Evolutionary conservation across 306 rosid genomes (phyloP).

Genomic region (Pueraria montana): DNA sequence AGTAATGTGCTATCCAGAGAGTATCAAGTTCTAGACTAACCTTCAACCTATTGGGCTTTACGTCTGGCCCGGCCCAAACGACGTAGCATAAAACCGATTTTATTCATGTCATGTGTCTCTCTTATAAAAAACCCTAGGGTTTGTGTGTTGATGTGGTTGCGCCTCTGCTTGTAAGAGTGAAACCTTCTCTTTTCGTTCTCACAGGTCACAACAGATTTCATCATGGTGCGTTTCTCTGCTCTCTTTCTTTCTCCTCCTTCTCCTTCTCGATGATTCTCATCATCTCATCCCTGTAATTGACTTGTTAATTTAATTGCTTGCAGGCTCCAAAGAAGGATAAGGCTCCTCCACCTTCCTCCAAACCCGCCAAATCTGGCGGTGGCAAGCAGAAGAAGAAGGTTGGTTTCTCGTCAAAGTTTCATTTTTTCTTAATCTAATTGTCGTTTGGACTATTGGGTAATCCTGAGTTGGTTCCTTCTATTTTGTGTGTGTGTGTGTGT

Average conservation of each 20-base stretch:
- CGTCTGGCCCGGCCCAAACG: too few species aligned
- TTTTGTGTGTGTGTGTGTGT: background rate
- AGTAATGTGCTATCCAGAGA: too few species aligned
- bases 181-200: background rate
- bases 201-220: background rate
- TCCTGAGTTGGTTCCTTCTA: background rate
- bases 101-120: background rate
- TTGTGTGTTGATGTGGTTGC: background rate
- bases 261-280: background rate
- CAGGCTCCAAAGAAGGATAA: conserved; percentile 90
- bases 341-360: conserved; percentile 81
- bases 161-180: conserved; percentile 41
- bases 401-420: background rate
- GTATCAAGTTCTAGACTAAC: too few species aligned
- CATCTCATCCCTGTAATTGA: background rate
- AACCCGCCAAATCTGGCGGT: conserved; percentile 83
- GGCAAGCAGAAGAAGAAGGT: conserved; percentile 93
- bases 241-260: too few species aligned
- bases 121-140: conserved; percentile 39
- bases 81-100: too few species aligned
- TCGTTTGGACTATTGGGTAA: background rate
- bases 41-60: too few species aligned
- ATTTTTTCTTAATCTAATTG: background rate
- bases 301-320: background rate
- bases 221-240: conserved; percentile 27